A percentile compares a stretch with the other conserved stretches of the same genome.
These are phyloP conservation scores for Trametes polyzona DNA, from an alignment of 1,284 basidiomycete genomes.

Conservation along the genomic window DNA sequence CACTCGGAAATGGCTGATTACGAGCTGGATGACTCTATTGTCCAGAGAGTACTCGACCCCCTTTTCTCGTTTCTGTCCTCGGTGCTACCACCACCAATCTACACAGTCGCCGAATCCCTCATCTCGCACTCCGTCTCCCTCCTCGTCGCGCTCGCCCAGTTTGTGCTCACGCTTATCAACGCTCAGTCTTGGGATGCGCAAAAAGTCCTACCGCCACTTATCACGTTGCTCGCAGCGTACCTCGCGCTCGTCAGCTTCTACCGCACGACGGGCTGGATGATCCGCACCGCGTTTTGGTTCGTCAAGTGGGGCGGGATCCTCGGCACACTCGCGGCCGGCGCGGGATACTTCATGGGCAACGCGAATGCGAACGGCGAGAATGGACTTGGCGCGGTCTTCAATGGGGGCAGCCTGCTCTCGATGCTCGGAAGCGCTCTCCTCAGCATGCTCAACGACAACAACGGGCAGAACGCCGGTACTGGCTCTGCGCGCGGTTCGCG, in stretches of 20 bases:
- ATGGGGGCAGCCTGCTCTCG: conserved; percentile 42
- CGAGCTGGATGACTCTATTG: conserved; percentile 9
- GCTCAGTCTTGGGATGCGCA: conserved; percentile 67
- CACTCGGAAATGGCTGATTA: conserved; percentile 5
- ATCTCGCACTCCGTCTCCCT: conserved; percentile 58
- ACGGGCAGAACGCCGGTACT: conserved; percentile 37
- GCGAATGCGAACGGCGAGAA: conserved; percentile 39
- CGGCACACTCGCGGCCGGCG: conserved; percentile 50
- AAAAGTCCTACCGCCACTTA: conserved; percentile 69
- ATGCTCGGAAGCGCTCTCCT: conserved; percentile 47
- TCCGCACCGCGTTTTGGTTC: conserved; percentile 67
- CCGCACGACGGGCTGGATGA: conserved; percentile 74
- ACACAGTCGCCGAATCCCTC: conserved; percentile 52
- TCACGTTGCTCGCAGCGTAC: conserved; percentile 73
- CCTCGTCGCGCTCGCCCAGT: conserved; percentile 49
- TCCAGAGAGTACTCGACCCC: conserved; percentile 46
- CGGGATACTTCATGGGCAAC: conserved; percentile 55
- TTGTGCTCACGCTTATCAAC: conserved; percentile 51
- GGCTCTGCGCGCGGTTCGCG: conserved; percentile 29
- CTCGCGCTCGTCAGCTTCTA: conserved; percentile 73
- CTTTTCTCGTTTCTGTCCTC: conserved; percentile 58
- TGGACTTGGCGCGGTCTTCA: conserved; percentile 25
- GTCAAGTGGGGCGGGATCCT: conserved; percentile 76
- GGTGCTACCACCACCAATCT: conserved; percentile 58
- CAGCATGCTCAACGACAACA: conserved; percentile 49